Conservation (phyloP, 352 stramenopile species). For the Phytophthora uliginosa region DNA sequence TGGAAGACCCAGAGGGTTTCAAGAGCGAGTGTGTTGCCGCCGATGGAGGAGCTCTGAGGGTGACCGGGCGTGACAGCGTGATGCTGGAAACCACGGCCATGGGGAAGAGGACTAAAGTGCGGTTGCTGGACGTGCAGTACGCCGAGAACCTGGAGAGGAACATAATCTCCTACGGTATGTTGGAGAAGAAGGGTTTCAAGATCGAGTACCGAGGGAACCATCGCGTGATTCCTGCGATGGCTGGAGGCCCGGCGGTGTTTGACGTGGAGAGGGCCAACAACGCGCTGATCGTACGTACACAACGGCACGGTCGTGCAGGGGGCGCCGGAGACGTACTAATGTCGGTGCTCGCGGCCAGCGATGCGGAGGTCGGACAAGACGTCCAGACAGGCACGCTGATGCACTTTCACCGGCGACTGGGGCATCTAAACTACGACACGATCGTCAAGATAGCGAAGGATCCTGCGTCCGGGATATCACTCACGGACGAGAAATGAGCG, state of each 20-base stretch:
- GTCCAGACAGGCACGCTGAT: conserved; percentile 16
- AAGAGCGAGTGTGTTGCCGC: conserved; percentile 11
- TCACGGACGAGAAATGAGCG: conserved; percentile 5
- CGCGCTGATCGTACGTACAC: conserved; percentile 9
- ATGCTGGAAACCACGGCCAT: conserved; percentile 6
- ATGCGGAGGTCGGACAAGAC: conserved; percentile 4
- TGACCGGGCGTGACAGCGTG: conserved; percentile 19
- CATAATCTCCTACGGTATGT: conserved; percentile 29
- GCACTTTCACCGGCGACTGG: conserved; percentile 22
- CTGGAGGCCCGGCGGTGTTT: conserved; percentile 1
- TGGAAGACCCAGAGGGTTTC: conserved; percentile 17
- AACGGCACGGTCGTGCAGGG: not conserved
- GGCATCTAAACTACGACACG: conserved; percentile 21
- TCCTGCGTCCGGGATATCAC: conserved; percentile 9
- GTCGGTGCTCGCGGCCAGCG: conserved; percentile 8
- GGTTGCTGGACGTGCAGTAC: conserved; percentile 15
- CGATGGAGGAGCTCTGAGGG: not conserved
- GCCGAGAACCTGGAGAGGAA: conserved; percentile 22
- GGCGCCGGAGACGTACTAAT: conserved; percentile 13
- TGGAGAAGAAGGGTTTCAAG: conserved; percentile 22
- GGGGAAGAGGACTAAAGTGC: conserved; percentile 11
- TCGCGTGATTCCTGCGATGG: conserved; percentile 1
- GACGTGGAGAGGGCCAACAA: conserved; percentile 18
- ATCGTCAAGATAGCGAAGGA: conserved; percentile 15
- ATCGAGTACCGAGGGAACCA: conserved; percentile 6